These are phyloP conservation scores for Arabis alpina DNA, from an alignment of 345 rosid species.

Conservation along the genomic window DNA sequence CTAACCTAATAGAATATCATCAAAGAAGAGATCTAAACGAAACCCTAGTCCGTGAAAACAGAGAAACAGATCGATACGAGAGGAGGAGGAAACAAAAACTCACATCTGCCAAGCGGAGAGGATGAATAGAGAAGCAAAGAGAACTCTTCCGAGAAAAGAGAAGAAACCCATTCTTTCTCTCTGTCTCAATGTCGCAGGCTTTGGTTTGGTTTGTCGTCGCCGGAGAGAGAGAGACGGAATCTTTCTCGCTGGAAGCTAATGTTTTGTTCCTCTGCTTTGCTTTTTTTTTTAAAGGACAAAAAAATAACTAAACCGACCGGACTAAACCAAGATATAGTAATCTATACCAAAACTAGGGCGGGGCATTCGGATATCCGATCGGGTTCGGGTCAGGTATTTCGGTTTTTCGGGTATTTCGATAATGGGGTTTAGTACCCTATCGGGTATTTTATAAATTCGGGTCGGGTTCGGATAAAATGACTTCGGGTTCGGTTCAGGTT, in stretches of 20 bases:
- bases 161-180: slow-evolving; percentile 71
- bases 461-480: too few relatives aligned
- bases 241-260: slow-evolving; percentile 24
- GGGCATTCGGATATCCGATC: too few relatives aligned
- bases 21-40: neutral
- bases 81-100: neutral
- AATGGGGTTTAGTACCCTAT: too few relatives aligned
- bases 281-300: neutral
- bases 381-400: too few relatives aligned
- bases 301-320: too few relatives aligned
- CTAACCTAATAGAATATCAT: neutral
- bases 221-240: slow-evolving; percentile 1
- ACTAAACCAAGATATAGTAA: too few relatives aligned
- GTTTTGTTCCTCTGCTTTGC: slow-evolving; percentile 25
- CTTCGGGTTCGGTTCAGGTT: too few relatives aligned
- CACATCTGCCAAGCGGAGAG: slow-evolving; percentile 96
- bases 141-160: slow-evolving; percentile 89
- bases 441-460: too few relatives aligned
- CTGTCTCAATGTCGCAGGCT: slow-evolving; percentile 9
- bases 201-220: slow-evolving; percentile 27
- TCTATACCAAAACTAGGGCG: too few relatives aligned
- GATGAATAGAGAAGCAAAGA: slow-evolving; percentile 82
- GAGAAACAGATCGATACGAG: slow-evolving; percentile 19
- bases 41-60: neutral
- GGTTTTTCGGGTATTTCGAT: too few relatives aligned